Evolutionary conservation across 441 rosid genomes (phyloP).

Genomic region (Gossypium laxum): DNA sequence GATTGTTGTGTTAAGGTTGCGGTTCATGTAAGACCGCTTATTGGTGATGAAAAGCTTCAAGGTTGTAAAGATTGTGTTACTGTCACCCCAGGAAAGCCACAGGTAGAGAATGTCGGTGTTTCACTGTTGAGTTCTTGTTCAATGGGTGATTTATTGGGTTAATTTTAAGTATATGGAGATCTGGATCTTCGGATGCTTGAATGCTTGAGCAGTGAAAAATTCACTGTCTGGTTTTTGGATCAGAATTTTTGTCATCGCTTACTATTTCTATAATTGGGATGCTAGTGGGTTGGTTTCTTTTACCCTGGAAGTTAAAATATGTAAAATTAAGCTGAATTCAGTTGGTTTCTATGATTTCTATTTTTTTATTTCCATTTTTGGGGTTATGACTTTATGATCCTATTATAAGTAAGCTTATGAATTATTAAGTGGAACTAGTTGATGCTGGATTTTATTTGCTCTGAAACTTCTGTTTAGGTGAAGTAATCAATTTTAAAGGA

Average conservation of each 20-base stretch:
- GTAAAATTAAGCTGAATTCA: constrained; percentile 11
- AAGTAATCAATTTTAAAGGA: constrained; percentile 2
- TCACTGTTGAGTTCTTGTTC: constrained; percentile 13
- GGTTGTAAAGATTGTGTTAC: constrained; percentile 95
- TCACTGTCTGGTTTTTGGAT: constrained; percentile 21
- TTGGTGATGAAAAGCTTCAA: constrained; percentile 76
- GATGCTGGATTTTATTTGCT: not conserved
- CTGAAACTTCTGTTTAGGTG: not conserved
- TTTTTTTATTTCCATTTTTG: not conserved
- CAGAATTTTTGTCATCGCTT: constrained; percentile 22
- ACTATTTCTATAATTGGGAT: constrained; percentile 21
- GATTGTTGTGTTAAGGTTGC: constrained; percentile 94
- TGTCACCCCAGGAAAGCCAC: constrained; percentile 79
- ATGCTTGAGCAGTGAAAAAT: constrained; percentile 16
- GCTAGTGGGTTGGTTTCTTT: constrained; percentile 11
- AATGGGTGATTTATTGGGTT: too few species aligned
- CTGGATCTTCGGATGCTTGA: constrained; percentile 30
- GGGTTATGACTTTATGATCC: not conserved
- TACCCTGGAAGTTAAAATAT: constrained; percentile 1
- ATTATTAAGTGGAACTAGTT: not conserved
- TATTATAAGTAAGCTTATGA: not conserved
- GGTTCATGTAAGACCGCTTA: constrained; percentile 87
- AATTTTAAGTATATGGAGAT: constrained; percentile 22
- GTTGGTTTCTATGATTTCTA: constrained; percentile 11
- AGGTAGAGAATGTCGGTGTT: constrained; percentile 45